These are phyloP conservation scores for Lepidium didymum DNA, from an alignment of 345 rosid species.

Conservation along the genomic window DNA sequence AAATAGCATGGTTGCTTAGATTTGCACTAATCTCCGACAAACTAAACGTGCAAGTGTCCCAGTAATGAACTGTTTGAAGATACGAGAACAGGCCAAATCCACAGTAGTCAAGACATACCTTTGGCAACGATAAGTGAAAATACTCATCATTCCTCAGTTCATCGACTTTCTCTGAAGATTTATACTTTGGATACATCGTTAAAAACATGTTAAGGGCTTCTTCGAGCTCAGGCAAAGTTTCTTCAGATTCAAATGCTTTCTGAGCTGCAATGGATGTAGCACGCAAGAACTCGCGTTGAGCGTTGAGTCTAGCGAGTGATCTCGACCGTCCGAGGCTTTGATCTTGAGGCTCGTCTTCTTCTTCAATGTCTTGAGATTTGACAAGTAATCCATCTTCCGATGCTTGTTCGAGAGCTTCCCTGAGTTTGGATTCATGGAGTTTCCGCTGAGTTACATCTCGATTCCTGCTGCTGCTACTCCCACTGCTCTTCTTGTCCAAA, in stretches of 20 bases:
- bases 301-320: slow-evolving; percentile 90
- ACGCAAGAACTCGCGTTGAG: slow-evolving; percentile 84
- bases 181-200: slow-evolving; percentile 83
- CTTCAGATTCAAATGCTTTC: slow-evolving; percentile 61
- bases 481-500: slow-evolving; percentile 66
- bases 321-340: slow-evolving; percentile 77
- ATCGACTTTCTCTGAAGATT: slow-evolving; percentile 80
- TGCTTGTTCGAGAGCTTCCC: slow-evolving; percentile 95
- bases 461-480: slow-evolving; percentile 31
- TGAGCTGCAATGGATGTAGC: slow-evolving; percentile 90
- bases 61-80: slow-evolving; percentile 82
- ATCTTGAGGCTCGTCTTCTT: slow-evolving; percentile 49
- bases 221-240: slow-evolving; percentile 50
- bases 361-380: slow-evolving; percentile 79
- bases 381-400: slow-evolving; percentile 86
- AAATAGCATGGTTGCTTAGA: slow-evolving; percentile 88
- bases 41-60: slow-evolving; percentile 98
- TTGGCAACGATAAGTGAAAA: slow-evolving; percentile 61
- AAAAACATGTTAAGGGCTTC: slow-evolving; percentile 70
- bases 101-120: slow-evolving; percentile 99
- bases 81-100: slow-evolving; percentile 94
- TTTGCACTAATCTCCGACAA: slow-evolving; percentile 93
- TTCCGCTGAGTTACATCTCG: slow-evolving; percentile 70
- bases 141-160: slow-evolving; percentile 72
- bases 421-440: slow-evolving; percentile 71